These are phyloP conservation scores for Coprinopsis strossmayeri DNA, from an alignment of 768 basidiomycete species.

Conservation along the genomic window DNA sequence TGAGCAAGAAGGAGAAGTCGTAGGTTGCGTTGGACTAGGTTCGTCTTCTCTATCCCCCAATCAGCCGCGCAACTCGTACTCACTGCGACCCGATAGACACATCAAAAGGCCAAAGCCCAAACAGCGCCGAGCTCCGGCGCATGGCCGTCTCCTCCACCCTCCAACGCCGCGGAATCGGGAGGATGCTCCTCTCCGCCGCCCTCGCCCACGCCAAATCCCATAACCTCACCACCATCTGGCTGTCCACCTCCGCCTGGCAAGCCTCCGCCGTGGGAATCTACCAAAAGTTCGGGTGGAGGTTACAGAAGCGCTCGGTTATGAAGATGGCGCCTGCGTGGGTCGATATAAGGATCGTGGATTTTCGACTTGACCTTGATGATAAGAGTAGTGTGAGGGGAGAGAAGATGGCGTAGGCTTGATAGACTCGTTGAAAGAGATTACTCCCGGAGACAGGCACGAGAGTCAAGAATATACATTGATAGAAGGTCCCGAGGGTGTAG, in stretches of 20 bases:
- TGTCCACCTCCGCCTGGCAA: conserved; percentile 14
- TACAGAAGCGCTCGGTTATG: neutral
- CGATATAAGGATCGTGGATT: neutral
- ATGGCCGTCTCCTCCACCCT: conserved; percentile 15
- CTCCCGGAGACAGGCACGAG: too few relatives aligned
- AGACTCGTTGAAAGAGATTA: too few relatives aligned
- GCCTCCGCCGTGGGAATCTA: conserved; percentile 14
- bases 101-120: too few relatives aligned
- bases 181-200: conserved; percentile 11
- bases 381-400: neutral
- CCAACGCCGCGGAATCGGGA: conserved; percentile 14
- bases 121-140: conserved; percentile 14
- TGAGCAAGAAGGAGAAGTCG: neutral
- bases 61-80: too few relatives aligned
- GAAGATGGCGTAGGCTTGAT: conserved; percentile 5
- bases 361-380: neutral
- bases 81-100: too few relatives aligned
- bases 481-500: too few relatives aligned
- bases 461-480: too few relatives aligned
- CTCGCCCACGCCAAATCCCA: conserved; percentile 12
- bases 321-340: neutral
- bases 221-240: conserved; percentile 8
- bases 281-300: conserved; percentile 17
- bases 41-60: too few relatives aligned
- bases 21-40: conserved; percentile 4